These are phyloP conservation scores for Rutstroemia sp. DNA, from an alignment of 2,329 filamentous ascomycete species.

Conservation along the genomic window DNA sequence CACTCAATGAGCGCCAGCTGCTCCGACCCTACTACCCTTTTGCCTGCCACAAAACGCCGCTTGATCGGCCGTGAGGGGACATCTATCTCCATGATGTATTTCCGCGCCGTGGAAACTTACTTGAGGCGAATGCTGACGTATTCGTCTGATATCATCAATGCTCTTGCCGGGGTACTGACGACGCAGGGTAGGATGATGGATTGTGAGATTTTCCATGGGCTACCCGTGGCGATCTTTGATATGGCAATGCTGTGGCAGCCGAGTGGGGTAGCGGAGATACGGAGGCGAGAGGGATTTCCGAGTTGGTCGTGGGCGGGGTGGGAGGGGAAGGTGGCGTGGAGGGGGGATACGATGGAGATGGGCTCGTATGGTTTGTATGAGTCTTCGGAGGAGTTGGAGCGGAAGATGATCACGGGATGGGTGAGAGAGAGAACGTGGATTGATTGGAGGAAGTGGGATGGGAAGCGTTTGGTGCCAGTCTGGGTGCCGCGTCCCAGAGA, in stretches of 20 bases:
- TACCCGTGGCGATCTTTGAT: neutral
- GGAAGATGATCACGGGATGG: neutral
- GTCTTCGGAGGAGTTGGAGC: neutral
- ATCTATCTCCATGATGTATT: neutral
- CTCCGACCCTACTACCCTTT: neutral
- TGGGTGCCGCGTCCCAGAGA: neutral
- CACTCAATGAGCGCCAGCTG: neutral
- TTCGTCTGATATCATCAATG: neutral
- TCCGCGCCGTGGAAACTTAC: neutral
- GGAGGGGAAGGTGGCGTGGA: neutral
- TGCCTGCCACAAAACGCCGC: neutral
- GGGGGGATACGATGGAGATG: neutral
- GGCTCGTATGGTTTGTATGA: neutral
- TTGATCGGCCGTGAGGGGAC: neutral
- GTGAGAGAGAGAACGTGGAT: neutral
- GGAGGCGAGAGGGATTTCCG: slow-evolving; percentile 1
- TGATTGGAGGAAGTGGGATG: neutral
- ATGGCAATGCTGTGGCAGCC: neutral
- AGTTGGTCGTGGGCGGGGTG: slow-evolving; percentile 3
- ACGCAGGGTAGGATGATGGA: neutral
- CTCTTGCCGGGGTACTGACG: neutral
- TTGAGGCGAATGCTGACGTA: neutral
- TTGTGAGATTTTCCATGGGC: neutral
- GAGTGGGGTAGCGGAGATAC: neutral
- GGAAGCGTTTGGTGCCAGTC: neutral